Evolutionary conservation across 495 filamentous ascomycete genomes (phyloP).

Genomic region (Aspergillus ellipticus): DNA sequence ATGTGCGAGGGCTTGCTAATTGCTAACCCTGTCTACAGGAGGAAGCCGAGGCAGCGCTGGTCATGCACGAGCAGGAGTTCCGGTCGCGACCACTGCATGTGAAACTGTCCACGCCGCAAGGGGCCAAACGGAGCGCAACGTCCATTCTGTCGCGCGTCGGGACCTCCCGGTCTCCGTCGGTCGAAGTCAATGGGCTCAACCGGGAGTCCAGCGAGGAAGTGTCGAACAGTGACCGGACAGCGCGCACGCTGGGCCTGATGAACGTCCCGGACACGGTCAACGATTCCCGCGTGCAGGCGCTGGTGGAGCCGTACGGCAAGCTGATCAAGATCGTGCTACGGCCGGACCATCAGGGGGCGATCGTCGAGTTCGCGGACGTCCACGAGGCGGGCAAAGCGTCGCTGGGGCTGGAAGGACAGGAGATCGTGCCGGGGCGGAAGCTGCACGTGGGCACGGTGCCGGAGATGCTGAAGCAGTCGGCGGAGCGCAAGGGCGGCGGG

Average conservation of each 20-base stretch:
- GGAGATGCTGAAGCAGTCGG: conserved; percentile 63
- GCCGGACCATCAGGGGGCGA: conserved; percentile 80
- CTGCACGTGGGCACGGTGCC: conserved; percentile 64
- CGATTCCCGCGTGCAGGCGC: conserved; percentile 55
- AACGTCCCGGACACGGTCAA: conserved; percentile 65
- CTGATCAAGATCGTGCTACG: conserved; percentile 55
- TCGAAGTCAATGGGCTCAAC: conserved; percentile 31
- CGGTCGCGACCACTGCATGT: conserved; percentile 69
- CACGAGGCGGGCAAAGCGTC: conserved; percentile 70
- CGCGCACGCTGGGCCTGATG: conserved; percentile 56
- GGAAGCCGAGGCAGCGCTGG: conserved; percentile 63
- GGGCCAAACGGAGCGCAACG: conserved; percentile 44
- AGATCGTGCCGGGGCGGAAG: conserved; percentile 60
- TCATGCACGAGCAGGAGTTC: conserved; percentile 68
- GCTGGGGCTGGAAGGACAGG: conserved; percentile 66
- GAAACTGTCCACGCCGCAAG: conserved; percentile 49
- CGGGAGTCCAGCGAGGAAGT: conserved; percentile 20
- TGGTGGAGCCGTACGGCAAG: conserved; percentile 56
- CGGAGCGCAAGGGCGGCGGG: conserved; percentile 52
- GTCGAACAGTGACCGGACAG: conserved; percentile 37
- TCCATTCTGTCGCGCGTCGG: conserved; percentile 38
- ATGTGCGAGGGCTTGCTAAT: conserved; percentile 5
- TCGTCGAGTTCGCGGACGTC: conserved; percentile 73
- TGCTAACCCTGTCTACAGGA: conserved; percentile 34
- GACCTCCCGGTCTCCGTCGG: conserved; percentile 33